Evolutionary conservation across 257 asterid species (phyloP).

Genomic region (Solanum stenotomum): DNA sequence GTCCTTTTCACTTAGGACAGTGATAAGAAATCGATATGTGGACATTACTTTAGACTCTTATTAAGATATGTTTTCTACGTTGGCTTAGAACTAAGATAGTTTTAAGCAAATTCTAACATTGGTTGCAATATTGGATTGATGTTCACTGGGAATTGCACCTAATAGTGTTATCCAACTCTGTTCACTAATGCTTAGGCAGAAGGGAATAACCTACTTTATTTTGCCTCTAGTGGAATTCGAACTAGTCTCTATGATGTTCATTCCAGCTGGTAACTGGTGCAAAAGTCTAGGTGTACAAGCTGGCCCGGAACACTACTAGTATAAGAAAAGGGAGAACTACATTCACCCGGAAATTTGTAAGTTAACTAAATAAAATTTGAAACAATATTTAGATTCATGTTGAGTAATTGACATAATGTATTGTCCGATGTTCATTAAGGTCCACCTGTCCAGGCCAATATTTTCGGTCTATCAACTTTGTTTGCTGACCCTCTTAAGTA

Average conservation of each 20-base stretch:
- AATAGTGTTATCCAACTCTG: background rate
- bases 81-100: background rate
- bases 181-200: background rate
- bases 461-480: background rate
- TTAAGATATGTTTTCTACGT: background rate
- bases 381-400: background rate
- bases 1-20: background rate
- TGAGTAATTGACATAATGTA: background rate
- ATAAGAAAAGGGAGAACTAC: background rate
- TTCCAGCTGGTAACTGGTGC: background rate
- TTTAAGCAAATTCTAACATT: background rate
- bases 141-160: background rate
- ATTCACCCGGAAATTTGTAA: background rate
- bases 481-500: background rate
- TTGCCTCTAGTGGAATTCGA: background rate
- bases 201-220: background rate
- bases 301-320: background rate
- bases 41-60: background rate
- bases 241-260: background rate
- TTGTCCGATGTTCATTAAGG: background rate
- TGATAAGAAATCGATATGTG: background rate
- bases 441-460: background rate
- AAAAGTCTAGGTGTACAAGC: background rate
- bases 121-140: background rate
- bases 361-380: background rate